Base-by-base conservation (phyloP, 805 yeast species). In the Wickerhamomyces subpelliculosus region DNA sequence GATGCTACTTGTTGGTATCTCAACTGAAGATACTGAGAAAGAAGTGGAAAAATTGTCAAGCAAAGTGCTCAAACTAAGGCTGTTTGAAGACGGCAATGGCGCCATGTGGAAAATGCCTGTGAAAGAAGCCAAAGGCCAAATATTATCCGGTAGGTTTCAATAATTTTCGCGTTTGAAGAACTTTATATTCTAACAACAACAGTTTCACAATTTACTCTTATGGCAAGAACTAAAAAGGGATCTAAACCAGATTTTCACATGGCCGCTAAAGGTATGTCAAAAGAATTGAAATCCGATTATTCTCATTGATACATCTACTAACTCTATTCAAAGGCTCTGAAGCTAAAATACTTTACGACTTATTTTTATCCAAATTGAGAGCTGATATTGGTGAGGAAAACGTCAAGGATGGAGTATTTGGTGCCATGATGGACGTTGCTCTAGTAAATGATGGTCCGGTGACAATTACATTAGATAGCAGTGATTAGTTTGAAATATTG, bases 351-450 rank as follows among this genome's bases (percentile, higher is more conserved):
- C 41, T 65, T 19, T 72, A 70, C 44, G 68, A 77, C 9, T 52
- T 57, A 34, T 81, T 86, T 42, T 57, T 84, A 39, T 35, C 39
- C 2, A 54, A 64, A 18, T 60, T 85, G 41, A 60, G 67, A 42
- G 52, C 48, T 1, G 73, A 72, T n/a, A 43, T 86, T 40, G 84
- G 84, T 0, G 71, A 67, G 1, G 78, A 69, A 0, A 75, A 74
- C 34, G 95, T 88, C 4, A 72, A 80, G 45, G 96, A 89, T 51
- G 98, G 98, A 3, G 68, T 75, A 39, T 93, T 93, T 57, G 98
- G 97, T 0, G 97, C 90, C 10, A 85, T 90, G 96, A 93, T 93
- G 98, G 95, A 86, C 45, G 96, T 94, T 13, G 72, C 73, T 1
- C 60, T 90, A 43, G 77, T 81, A 12, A 93, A 93, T 53, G 97